phyloP scores from a whole-genome alignment of 768 basidiomycete species.

The Lactarius pseudohatsudake region DNA sequence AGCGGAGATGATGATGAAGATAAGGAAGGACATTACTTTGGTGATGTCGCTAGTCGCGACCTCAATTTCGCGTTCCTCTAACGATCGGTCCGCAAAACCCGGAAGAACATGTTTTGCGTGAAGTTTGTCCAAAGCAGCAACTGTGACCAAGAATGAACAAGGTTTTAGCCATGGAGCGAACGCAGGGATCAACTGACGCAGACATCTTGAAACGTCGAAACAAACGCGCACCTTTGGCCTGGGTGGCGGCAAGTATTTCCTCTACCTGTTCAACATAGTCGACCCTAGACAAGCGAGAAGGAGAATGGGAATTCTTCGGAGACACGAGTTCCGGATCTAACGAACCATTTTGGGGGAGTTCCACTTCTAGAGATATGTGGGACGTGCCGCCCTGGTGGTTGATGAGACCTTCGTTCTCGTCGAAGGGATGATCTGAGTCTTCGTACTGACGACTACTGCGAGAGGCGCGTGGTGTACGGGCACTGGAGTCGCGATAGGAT shows the following conservation, averaged over 20 bases:
- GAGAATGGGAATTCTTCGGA: constrained; percentile 30
- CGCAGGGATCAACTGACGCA: constrained; percentile 25
- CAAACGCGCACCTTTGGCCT: constrained; percentile 70
- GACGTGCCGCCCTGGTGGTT: constrained; percentile 40
- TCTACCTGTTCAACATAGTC: constrained; percentile 91
- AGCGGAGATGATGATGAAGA: constrained; percentile 19
- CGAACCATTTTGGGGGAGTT: constrained; percentile 87
- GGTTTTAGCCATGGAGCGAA: constrained; percentile 28
- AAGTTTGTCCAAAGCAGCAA: constrained; percentile 86
- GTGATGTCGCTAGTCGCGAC: constrained; percentile 84
- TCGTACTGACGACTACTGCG: constrained; percentile 43
- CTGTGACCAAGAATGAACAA: constrained; percentile 44
- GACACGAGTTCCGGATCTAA: constrained; percentile 22
- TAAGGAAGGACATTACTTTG: constrained; percentile 48
- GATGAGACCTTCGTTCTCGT: constrained; percentile 71
- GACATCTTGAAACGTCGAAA: constrained; percentile 19
- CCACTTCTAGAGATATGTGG: constrained; percentile 54
- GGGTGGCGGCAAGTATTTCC: constrained; percentile 64
- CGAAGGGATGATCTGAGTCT: constrained; percentile 50
- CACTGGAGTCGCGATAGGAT: constrained; percentile 82
- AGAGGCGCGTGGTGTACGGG: constrained; percentile 44
- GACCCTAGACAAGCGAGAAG: constrained; percentile 56
- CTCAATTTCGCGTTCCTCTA: constrained; percentile 94
- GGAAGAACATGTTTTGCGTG: constrained; percentile 96
- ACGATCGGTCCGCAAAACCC: constrained; percentile 91